phyloP scores from a whole-genome alignment of 78 protist species.

The Dictyostelium capitatum region DNA sequence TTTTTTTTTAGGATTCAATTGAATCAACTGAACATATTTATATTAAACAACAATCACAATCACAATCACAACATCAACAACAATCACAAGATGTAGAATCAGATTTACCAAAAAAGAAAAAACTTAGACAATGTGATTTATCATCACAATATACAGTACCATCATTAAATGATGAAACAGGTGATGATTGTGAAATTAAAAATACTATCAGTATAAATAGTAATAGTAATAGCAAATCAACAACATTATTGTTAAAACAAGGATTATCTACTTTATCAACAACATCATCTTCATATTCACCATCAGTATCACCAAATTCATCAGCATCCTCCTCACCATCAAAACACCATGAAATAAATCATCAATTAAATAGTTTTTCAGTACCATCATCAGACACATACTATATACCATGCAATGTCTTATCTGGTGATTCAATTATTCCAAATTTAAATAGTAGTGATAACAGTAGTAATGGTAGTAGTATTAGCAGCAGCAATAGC shows the following conservation, averaged over 20 bases:
- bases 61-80: not conserved
- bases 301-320: not conserved
- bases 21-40: constrained; percentile 2
- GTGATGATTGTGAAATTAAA: not conserved
- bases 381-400: not conserved
- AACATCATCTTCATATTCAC: not conserved
- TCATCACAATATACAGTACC: constrained; percentile 2
- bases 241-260: not conserved
- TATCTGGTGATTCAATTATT: constrained; percentile 7
- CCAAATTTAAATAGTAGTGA: constrained; percentile 4
- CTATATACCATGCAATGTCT: not conserved
- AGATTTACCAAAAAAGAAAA: not conserved
- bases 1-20: constrained; percentile 10
- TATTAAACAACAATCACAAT: not conserved
- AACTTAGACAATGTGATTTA: not conserved
- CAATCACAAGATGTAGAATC: not conserved
- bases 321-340: not conserved
- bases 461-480: not conserved
- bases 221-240: not conserved
- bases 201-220: not conserved
- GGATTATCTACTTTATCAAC: not conserved
- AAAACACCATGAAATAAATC: not conserved
- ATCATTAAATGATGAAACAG: not conserved
- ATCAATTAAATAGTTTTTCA: not conserved
- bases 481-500: not conserved